phyloP scores from a whole-genome alignment of 352 stramenopile genomes.

The Phytophthora sp. region DNA sequence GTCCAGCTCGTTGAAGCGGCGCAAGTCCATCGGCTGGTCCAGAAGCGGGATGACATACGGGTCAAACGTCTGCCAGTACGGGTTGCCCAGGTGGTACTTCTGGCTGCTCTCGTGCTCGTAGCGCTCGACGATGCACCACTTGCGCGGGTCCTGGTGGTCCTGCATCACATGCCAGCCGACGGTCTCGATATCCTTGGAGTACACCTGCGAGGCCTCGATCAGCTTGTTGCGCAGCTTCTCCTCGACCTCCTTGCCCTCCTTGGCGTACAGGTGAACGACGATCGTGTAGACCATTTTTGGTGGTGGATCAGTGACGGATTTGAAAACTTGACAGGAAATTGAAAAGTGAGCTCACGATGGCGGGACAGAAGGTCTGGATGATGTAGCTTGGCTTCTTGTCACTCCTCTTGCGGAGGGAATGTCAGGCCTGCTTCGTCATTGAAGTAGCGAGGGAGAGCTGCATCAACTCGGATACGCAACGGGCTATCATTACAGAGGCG shows the following conservation, averaged over 20 bases:
- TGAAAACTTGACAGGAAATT: constrained; percentile 33
- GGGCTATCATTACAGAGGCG: no score
- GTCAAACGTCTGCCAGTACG: constrained; percentile 40
- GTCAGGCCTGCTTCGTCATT: constrained; percentile 41
- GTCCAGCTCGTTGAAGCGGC: constrained; percentile 44
- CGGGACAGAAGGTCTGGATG: no score
- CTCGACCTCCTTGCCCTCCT: constrained; percentile 47
- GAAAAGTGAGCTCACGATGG: constrained; percentile 30
- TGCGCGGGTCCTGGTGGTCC: constrained; percentile 38
- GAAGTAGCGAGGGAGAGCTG: constrained; percentile 38
- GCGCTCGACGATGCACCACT: constrained; percentile 48
- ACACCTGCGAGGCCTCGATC: constrained; percentile 44
- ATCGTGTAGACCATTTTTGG: constrained; percentile 43
- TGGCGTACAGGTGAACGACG: constrained; percentile 42
- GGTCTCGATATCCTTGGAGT: constrained; percentile 42
- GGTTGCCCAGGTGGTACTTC: constrained; percentile 40
- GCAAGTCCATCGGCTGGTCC: constrained; percentile 37
- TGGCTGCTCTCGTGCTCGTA: constrained; percentile 43
- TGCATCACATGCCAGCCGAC: constrained; percentile 43
- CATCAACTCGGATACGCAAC: constrained; percentile 43
- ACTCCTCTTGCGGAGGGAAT: no score
- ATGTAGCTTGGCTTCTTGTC: no score
- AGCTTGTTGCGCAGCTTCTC: constrained; percentile 47
- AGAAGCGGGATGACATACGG: constrained; percentile 37
- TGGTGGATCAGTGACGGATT: no score